phyloP scores from a whole-genome alignment of 768 basidiomycete genomes.

The Mycena pura region DNA sequence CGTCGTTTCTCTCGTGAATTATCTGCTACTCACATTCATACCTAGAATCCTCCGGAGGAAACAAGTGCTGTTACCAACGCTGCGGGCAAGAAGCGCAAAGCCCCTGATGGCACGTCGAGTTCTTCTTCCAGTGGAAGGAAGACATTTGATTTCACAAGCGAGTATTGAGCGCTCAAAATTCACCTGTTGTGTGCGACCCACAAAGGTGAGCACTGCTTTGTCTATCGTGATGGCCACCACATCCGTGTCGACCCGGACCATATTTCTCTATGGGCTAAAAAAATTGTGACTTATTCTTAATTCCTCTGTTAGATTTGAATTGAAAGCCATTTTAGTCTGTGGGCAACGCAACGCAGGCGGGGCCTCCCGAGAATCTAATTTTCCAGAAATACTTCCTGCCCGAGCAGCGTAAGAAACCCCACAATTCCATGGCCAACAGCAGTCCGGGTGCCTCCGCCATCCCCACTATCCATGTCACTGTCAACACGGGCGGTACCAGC shows the following conservation, averaged over 20 bases:
- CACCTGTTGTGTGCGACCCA: slow-evolving; percentile 2
- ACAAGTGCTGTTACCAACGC: not conserved
- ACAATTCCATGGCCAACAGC: not conserved
- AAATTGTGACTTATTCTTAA: not conserved
- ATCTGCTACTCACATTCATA: not conserved
- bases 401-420: not conserved
- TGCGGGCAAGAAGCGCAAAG: slow-evolving; percentile 8
- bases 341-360: not conserved
- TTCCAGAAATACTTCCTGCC: slow-evolving; percentile 14
- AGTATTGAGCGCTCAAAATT: not conserved
- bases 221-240: not conserved
- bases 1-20: not conserved
- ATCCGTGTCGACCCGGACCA: not conserved
- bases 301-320: not conserved
- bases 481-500: not conserved
- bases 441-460: not conserved
- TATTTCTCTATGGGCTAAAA: slow-evolving; percentile 11
- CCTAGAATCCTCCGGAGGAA: slow-evolving; percentile 5
- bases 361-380: slow-evolving; percentile 11
- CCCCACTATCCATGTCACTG: slow-evolving; percentile 11
- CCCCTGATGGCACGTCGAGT: not conserved
- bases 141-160: slow-evolving; percentile 3
- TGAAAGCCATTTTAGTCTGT: not conserved
- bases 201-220: not conserved
- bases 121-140: not conserved